phyloP scores from a whole-genome alignment of 208 protist genomes.

The Leishmania tropica region DNA sequence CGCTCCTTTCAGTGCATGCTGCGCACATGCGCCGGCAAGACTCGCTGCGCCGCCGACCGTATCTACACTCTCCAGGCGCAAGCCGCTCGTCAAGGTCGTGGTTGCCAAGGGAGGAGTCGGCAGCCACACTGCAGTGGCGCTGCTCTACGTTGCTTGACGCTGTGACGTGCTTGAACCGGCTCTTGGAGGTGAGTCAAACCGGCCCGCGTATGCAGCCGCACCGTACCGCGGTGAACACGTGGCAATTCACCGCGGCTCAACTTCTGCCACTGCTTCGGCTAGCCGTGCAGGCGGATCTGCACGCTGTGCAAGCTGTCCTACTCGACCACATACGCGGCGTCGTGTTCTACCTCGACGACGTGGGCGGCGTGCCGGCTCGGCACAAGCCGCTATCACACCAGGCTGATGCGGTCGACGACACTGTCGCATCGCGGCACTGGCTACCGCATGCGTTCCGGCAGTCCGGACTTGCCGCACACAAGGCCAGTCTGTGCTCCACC shows the following conservation, averaged over 20 bases:
- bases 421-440: slow-evolving; percentile 24
- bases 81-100: neutral
- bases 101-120: neutral
- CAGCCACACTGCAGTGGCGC: neutral
- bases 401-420: neutral
- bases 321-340: slow-evolving; percentile 40
- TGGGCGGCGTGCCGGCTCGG: neutral
- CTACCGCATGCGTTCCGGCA: slow-evolving; percentile 16
- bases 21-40: neutral
- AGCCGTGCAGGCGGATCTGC: slow-evolving; percentile 24
- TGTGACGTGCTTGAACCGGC: slow-evolving; percentile 36
- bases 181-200: slow-evolving; percentile 36
- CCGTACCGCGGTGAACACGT: slow-evolving; percentile 26
- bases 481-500: neutral
- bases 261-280: slow-evolving; percentile 37
- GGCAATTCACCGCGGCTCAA: slow-evolving; percentile 33
- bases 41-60: slow-evolving; percentile 4
- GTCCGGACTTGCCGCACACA: neutral
- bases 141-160: slow-evolving; percentile 31
- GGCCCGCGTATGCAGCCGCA: slow-evolving; percentile 18
- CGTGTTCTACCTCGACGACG: slow-evolving; percentile 38
- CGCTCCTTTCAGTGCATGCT: slow-evolving; percentile 28
- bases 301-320: slow-evolving; percentile 40
- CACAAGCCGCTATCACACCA: neutral
- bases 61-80: too few relatives aligned